Percentiles rank a stretch among this genome's conserved stretches.
Conservation (phyloP, 108 stramenopile genomes). For the Seminavis robusta region DNA sequence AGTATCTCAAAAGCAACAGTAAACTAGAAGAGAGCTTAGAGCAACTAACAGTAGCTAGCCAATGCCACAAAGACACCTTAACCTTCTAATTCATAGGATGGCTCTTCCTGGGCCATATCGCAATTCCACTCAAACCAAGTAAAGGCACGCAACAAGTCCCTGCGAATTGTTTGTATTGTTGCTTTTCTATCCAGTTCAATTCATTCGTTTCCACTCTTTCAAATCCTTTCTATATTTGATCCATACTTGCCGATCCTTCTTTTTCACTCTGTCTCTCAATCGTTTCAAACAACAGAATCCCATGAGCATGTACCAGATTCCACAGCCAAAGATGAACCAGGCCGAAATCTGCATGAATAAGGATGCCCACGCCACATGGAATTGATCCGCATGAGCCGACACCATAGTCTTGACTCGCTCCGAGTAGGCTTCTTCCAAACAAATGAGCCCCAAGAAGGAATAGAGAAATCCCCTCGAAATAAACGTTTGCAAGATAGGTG, state of each 20-base stretch:
- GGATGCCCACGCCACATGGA: conserved; percentile 32
- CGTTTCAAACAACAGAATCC: conserved; percentile 67
- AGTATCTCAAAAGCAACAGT: too few species aligned
- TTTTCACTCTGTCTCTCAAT: conserved; percentile 48
- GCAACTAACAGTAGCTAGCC: too few species aligned
- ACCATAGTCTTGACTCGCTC: conserved; percentile 52
- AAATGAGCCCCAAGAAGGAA: conserved; percentile 72
- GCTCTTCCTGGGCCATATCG: too few species aligned
- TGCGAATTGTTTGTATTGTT: too few species aligned
- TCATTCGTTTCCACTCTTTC: conserved; percentile 30
- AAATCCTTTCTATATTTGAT: conserved; percentile 46
- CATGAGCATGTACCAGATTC: conserved; percentile 57
- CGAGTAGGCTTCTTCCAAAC: conserved; percentile 66
- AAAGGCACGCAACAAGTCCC: too few species aligned
- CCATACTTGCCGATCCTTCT: conserved; percentile 44
- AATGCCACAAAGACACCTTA: too few species aligned
- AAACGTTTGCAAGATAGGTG: conserved; percentile 36
- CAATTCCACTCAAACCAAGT: too few species aligned
- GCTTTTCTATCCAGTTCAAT: too few species aligned
- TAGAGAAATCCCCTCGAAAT: conserved; percentile 70
- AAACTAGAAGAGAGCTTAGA: too few species aligned
- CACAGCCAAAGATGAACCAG: conserved; percentile 47
- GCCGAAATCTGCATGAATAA: conserved; percentile 60
- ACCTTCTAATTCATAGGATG: too few species aligned
- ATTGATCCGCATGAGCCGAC: conserved; percentile 13